Evolutionary conservation across 345 rosid species (phyloP), one percentile per base, ranked within the genome.

Genomic region (Iberis pinnata): DNA sequence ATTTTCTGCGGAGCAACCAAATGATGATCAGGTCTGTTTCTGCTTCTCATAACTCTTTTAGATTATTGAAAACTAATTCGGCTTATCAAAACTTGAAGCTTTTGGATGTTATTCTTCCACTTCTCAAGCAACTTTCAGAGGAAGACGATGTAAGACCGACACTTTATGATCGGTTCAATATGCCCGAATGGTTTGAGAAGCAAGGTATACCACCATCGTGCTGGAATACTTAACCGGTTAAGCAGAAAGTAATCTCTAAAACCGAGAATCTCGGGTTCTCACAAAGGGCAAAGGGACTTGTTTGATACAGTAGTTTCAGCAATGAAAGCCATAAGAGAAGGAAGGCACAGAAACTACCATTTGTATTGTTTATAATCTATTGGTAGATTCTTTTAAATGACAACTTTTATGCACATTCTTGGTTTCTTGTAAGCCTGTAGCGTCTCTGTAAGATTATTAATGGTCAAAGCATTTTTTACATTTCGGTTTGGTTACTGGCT

Each of bases 131-230:
- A 31, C 89, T 93, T n/a, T 80, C 95, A 33, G 69, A 54, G 67
- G 87, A 88, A 73, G 76, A 73, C 18, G 99, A 93, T 1, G 95
- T 93, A 37, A 75, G 97, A 56, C 75, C 89, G 1, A 66, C 60
- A 43, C 89, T 93, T 4, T 70, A 79, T 14, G 92, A 88, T 17
- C 79, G 81, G 49, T 93, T 85, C 68, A 87, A 45, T 73, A 93
- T 93, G 97, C 90, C 86, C 0, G 92, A 88, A 55, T 93, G 99
- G 99, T 93, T 93, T 73, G 86, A 79, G 70, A 86, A 78, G 65
- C 94, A 83, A 52, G 97, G 97, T 44, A 88, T 93, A 64, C 92
- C 97, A 37, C 63, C 89, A 18, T 73, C 88, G 29, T 58, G 80
- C 49, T 72, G 58, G 80, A 72, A 66, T 19, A 15, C 15, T 40